Conservation (phyloP, 768 basidiomycete species). For the Suillus brevipes region DNA sequence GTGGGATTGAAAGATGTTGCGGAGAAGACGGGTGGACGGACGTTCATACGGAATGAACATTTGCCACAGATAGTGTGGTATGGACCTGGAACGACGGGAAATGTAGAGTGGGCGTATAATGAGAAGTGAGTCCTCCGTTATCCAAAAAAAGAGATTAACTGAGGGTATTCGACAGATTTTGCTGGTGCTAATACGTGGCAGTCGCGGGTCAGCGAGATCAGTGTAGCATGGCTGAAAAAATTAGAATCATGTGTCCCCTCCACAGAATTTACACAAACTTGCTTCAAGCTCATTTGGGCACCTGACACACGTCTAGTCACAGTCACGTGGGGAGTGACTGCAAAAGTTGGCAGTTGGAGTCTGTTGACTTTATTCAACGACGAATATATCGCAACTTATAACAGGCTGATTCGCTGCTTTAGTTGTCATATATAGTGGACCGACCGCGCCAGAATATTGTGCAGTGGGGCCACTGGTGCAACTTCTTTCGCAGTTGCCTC, state of each 20-base stretch:
- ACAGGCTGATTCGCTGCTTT: constrained; percentile 18
- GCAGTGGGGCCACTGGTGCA: constrained; percentile 24
- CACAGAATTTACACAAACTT: too few species aligned
- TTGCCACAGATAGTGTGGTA: constrained; percentile 54
- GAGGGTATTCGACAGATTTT: neutral
- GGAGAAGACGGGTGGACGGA: constrained; percentile 32
- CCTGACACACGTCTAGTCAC: too few species aligned
- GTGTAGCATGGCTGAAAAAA: too few species aligned
- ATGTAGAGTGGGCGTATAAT: constrained; percentile 48
- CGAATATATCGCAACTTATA: too few species aligned
- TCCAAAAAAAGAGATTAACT: neutral
- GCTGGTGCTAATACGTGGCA: neutral
- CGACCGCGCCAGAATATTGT: constrained; percentile 24
- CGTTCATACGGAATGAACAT: constrained; percentile 37
- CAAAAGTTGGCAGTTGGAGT: too few species aligned
- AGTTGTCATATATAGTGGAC: constrained; percentile 29
- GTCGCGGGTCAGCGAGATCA: neutral
- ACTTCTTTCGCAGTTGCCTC: constrained; percentile 33
- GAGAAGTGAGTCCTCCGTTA: constrained; percentile 40
- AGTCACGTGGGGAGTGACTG: too few species aligned
- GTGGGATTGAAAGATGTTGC: constrained; percentile 31
- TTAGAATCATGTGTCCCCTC: too few species aligned
- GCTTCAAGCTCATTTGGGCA: too few species aligned
- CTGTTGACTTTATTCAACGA: too few species aligned
- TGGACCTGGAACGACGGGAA: constrained; percentile 34